Base-by-base conservation (phyloP, 345 rosid genomes). In the Gossypium raimondii region DNA sequence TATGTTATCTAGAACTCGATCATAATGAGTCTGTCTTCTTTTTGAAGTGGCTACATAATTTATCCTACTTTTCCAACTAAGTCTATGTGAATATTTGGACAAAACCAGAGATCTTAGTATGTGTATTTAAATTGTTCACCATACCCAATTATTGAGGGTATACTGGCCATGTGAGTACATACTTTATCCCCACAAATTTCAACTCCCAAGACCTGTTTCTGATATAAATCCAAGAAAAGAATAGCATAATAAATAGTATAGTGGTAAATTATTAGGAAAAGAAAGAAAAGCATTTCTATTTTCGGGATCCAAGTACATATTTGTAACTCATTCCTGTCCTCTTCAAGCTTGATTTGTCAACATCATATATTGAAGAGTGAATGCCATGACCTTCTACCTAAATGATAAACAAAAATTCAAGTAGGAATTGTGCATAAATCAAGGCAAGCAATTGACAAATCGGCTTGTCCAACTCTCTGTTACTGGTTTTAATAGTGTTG, bases 41-140 rank as follows among this genome's bases (percentile, higher is more conserved):
- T 52, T 52, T 17, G 29, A 74, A 71, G 70, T 64, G 81, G 75
- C 77, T 12, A 47, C 9, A 67, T 67, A 24, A 13, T 47, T 67
- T 67, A 48, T 44, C 60, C 0, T 10, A 51, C 47, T 17, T 45
- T 20, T 22, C 10, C 11, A 66, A 12, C 18, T 11, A 51, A 18
- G 16, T 9, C 25, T 5, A 51, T 69, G 4, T 51, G 24, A 38
- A 69, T 16, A 25, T 69, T 69, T 51, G 60, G 25, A 70, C 60
- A 70, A 29, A 29, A 51, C 17, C 2, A 29, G 22, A 6, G 10
- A 48, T 48, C 58, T 16, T 25, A 13, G 44, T 25, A 11, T n/a
- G n/a, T 3, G 17, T 51, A 29, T 29, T 2, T 10, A 13, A 29
- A n/a, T 41, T 41, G 4, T n/a, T 41, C 16, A 44, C 27, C 58